These are phyloP conservation scores for Kluyveromyces nonfermentans DNA, from an alignment of 805 yeast species.

Conservation along the genomic window DNA sequence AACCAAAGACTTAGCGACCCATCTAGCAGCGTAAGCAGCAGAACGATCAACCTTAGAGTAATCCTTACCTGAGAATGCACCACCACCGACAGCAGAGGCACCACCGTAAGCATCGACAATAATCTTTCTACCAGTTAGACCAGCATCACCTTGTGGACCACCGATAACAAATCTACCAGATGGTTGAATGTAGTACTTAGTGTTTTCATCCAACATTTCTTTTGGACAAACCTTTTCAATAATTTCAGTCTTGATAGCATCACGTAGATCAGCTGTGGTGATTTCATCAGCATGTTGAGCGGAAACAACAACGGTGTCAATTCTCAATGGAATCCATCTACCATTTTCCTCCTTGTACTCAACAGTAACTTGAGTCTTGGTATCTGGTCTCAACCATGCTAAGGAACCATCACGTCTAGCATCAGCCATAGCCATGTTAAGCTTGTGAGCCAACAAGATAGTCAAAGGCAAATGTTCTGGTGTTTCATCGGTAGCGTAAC, in stretches of 20 bases:
- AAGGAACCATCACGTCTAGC: conserved; percentile 95
- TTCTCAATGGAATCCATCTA: conserved; percentile 91
- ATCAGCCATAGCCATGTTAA: conserved; percentile 91
- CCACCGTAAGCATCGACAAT: conserved; percentile 99
- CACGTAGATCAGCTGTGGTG: conserved; percentile 86
- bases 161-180: conserved; percentile 99
- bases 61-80: conserved; percentile 99
- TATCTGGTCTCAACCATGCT: conserved; percentile 98
- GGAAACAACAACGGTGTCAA: conserved; percentile 94
- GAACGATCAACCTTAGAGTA: conserved; percentile 99
- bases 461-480: conserved; percentile 96
- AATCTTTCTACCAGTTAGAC: conserved; percentile 98
- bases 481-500: conserved; percentile 98
- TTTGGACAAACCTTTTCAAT: conserved; percentile 90
- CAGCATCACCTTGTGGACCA: conserved; percentile 99
- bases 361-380: conserved; percentile 98
- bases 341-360: conserved; percentile 93
- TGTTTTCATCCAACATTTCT: conserved; percentile 83
- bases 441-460: conserved; percentile 85
- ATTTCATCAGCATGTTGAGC: conserved; percentile 97
- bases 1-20: conserved; percentile 99
- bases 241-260: conserved; percentile 66
- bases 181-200: conserved; percentile 97
- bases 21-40: conserved; percentile 99
- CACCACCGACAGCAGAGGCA: conserved; percentile 99